These are phyloP conservation scores for Mycena sp. DNA, from an alignment of 1,284 basidiomycete species.

Conservation along the genomic window DNA sequence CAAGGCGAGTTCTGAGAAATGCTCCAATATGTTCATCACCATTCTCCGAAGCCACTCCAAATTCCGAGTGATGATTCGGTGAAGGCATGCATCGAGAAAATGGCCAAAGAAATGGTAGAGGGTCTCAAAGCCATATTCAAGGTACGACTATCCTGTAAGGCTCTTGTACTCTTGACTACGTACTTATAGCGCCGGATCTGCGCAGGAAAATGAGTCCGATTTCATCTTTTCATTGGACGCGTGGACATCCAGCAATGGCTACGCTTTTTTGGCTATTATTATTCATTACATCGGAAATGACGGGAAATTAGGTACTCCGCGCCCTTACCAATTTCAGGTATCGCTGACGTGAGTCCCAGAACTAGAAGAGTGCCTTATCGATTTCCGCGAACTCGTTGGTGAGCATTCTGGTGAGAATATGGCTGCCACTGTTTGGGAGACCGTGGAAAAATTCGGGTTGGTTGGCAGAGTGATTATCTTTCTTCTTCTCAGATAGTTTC, in stretches of 20 bases:
- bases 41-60: slow-evolving; percentile 9
- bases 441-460: slow-evolving; percentile 35
- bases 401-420: slow-evolving; percentile 46
- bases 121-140: slow-evolving; percentile 22
- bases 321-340: not conserved
- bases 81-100: slow-evolving; percentile 2
- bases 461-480: slow-evolving; percentile 23
- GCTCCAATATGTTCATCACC: slow-evolving; percentile 25
- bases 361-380: slow-evolving; percentile 45
- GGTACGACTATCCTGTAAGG: slow-evolving; percentile 7
- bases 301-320: slow-evolving; percentile 23
- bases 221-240: slow-evolving; percentile 35
- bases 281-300: slow-evolving; percentile 35
- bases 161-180: too few species aligned
- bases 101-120: slow-evolving; percentile 13
- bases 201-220: slow-evolving; percentile 27
- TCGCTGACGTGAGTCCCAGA: not conserved
- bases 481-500: not conserved
- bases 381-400: slow-evolving; percentile 43
- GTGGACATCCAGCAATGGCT: slow-evolving; percentile 37
- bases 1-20: slow-evolving; percentile 28
- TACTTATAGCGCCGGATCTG: not conserved
- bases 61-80: slow-evolving; percentile 19
- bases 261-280: slow-evolving; percentile 37
- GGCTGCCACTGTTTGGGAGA: slow-evolving; percentile 42